phyloP scores from a whole-genome alignment of 495 filamentous ascomycete genomes.

The Penicillium turbatum region DNA sequence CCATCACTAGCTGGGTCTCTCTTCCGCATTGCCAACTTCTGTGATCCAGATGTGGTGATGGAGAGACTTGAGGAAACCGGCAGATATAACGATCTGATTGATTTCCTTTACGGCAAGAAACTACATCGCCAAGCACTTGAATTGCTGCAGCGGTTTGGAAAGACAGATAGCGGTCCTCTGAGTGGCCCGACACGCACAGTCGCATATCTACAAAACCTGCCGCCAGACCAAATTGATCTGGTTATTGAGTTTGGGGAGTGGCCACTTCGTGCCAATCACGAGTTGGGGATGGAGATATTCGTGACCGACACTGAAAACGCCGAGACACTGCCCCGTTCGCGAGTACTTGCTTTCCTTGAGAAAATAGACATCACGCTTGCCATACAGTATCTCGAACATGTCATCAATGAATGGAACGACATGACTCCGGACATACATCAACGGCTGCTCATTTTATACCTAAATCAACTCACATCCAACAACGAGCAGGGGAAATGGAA shows the following conservation, averaged over 20 bases:
- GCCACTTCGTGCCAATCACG: constrained; percentile 68
- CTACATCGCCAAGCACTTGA: constrained; percentile 85
- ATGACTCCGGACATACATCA: constrained; percentile 83
- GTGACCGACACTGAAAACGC: constrained; percentile 91
- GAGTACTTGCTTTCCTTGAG: constrained; percentile 69
- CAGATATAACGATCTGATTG: constrained; percentile 89
- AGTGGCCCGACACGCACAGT: constrained; percentile 76
- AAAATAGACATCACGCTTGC: constrained; percentile 65
- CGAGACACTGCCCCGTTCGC: constrained; percentile 75
- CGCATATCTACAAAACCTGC: constrained; percentile 82
- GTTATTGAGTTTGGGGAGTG: constrained; percentile 89
- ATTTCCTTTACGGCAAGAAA: constrained; percentile 94
- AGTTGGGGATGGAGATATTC: constrained; percentile 92
- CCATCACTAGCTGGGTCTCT: constrained; percentile 82
- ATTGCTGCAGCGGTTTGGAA: constrained; percentile 76
- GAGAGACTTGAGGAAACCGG: constrained; percentile 83
- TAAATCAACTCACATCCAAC: constrained; percentile 51
- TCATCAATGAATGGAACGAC: constrained; percentile 83
- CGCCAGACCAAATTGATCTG: constrained; percentile 82
- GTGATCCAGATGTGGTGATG: constrained; percentile 92
- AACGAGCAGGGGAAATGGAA: constrained; percentile 54
- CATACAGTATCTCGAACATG: constrained; percentile 83
- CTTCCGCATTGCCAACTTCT: constrained; percentile 96
- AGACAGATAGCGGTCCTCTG: constrained; percentile 51
- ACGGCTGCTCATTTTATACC: constrained; percentile 68